Conservation (phyloP, 805 yeast species). For the Lachancea thermotolerans region DNA sequence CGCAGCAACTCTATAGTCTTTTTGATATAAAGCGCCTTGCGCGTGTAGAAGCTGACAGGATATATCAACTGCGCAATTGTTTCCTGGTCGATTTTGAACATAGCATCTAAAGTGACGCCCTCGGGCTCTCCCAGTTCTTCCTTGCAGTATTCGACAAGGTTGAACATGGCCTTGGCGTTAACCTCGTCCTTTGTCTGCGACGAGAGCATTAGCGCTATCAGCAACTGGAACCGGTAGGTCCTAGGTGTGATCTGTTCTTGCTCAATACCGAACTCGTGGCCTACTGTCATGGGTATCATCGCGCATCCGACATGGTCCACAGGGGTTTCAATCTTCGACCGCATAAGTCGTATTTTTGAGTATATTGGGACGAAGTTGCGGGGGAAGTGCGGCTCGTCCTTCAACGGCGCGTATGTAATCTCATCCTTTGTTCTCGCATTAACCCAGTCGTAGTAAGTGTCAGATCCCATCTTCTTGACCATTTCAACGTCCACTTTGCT, state of each 20-base stretch:
- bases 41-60: conserved; percentile 80
- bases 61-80: conserved; percentile 60
- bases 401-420: conserved; percentile 4
- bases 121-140: conserved; percentile 34
- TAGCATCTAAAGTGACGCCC: conserved; percentile 54
- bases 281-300: conserved; percentile 39
- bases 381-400: conserved; percentile 26
- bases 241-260: conserved; percentile 26
- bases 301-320: conserved; percentile 90
- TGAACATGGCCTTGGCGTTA: conserved; percentile 64
- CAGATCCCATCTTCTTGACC: conserved; percentile 24
- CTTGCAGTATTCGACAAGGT: conserved; percentile 45
- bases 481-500: conserved; percentile 18
- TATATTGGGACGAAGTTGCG: conserved; percentile 50
- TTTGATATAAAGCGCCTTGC: conserved; percentile 69
- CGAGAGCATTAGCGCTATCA: conserved; percentile 78
- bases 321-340: conserved; percentile 63
- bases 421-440: conserved; percentile 22
- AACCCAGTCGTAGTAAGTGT: conserved; percentile 25
- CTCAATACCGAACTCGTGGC: conserved; percentile 23
- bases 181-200: conserved; percentile 90
- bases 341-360: conserved; percentile 56
- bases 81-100: conserved; percentile 42
- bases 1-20: conserved; percentile 48
- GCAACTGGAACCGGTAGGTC: conserved; percentile 59